Percentiles rank a stretch among this genome's conserved stretches.
Conservation (phyloP, 805 yeast genomes). For the Myxozyma udenii region DNA sequence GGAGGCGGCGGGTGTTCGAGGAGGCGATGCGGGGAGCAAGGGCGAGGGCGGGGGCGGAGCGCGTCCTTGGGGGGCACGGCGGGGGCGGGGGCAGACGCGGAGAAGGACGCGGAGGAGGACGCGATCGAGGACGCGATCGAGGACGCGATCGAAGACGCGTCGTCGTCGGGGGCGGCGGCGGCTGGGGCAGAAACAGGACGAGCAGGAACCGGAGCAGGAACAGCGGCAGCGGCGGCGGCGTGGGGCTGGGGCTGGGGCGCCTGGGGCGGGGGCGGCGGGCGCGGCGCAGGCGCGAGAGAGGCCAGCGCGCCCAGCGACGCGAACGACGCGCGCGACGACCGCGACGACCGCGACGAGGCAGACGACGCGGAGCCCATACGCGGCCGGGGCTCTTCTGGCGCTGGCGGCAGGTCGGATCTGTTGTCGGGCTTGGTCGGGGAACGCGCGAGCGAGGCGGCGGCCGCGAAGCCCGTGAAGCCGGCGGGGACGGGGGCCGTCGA, state of each 20-base stretch:
- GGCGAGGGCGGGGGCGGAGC: no score
- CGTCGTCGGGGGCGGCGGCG: neutral
- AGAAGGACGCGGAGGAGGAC: neutral
- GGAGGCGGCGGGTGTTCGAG: no score
- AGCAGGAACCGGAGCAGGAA: no score
- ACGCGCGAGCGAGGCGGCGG: slow-evolving; percentile 1
- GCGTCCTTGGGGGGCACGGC: no score
- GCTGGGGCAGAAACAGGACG: neutral
- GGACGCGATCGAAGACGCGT: neutral
- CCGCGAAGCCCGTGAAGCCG: neutral
- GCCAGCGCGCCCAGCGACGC: neutral
- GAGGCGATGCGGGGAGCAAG: no score
- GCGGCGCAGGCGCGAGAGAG: neutral
- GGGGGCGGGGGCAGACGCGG: neutral
- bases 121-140: neutral
- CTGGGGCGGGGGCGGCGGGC: neutral
- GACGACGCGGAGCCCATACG: neutral
- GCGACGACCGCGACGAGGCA: neutral
- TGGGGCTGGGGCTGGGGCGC: neutral
- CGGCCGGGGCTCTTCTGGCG: neutral
- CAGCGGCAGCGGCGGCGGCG: neutral
- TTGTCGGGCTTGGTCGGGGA: neutral
- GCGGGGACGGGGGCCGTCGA: neutral
- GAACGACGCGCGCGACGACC: neutral
- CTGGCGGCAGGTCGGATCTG: neutral